phyloP scores from a whole-genome alignment of 2,329 filamentous ascomycete genomes.

The Fusarium goolgardi region DNA sequence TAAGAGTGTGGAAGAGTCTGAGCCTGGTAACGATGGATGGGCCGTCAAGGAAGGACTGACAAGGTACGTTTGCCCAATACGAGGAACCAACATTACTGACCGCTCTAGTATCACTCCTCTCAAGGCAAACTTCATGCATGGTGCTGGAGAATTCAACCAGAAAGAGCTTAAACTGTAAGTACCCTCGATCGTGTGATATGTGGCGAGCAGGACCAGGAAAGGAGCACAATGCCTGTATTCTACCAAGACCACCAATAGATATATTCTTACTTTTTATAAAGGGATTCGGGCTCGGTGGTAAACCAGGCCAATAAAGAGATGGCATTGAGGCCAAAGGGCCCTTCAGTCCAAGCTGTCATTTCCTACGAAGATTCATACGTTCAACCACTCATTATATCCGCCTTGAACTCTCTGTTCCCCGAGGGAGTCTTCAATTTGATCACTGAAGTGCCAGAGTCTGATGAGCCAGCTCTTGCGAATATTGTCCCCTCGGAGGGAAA shows the following conservation, averaged over 20 bases:
- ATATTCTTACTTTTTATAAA: conserved; percentile 52
- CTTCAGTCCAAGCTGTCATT: conserved; percentile 72
- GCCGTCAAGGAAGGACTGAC: conserved; percentile 88
- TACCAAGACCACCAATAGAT: conserved; percentile 50
- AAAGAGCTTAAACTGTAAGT: conserved; percentile 88
- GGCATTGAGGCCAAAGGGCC: conserved; percentile 38
- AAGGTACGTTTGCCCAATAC: conserved; percentile 66
- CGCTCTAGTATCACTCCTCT: conserved; percentile 81
- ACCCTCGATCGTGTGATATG: conserved; percentile 35
- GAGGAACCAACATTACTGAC: conserved; percentile 14
- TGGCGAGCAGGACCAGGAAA: conserved; percentile 32
- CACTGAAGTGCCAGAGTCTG: conserved; percentile 52
- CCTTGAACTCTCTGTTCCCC: conserved; percentile 73
- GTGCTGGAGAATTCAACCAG: conserved; percentile 69
- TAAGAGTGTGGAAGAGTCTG: conserved; percentile 82
- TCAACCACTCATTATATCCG: conserved; percentile 82
- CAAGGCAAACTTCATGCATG: conserved; percentile 92
- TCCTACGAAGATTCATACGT: conserved; percentile 91
- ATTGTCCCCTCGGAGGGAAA: conserved; percentile 55
- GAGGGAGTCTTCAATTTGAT: conserved; percentile 66
- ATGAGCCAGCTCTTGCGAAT: conserved; percentile 51
- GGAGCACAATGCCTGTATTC: conserved; percentile 46
- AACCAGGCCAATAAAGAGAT: conserved; percentile 30
- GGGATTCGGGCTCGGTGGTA: conserved; percentile 43
- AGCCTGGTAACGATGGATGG: conserved; percentile 92